Conservation (phyloP, 345 rosid species). For the Erodium maritimum region DNA sequence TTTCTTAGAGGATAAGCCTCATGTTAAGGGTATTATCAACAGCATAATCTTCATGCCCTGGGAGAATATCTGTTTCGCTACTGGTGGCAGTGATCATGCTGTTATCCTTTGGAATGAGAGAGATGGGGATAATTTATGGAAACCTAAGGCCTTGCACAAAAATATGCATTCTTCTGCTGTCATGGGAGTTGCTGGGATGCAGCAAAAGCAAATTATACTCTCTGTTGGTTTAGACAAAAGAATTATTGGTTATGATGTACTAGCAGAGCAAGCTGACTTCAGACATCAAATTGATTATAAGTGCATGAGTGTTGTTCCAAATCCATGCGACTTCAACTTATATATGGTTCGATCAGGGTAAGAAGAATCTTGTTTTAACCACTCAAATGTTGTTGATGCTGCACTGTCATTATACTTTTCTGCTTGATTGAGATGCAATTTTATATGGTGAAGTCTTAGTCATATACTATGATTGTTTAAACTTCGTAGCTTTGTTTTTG, state of each 20-base stretch:
- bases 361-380: constrained; percentile 12
- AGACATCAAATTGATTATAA: constrained; percentile 76
- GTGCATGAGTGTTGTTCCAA: constrained; percentile 91
- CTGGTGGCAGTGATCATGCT: constrained; percentile 89
- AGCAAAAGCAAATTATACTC: constrained; percentile 55
- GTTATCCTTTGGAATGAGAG: constrained; percentile 69
- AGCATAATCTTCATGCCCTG: constrained; percentile 74
- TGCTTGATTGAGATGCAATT: no score
- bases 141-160: constrained; percentile 58
- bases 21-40: constrained; percentile 73
- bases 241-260: constrained; percentile 67
- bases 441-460: no score
- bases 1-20: constrained; percentile 70
- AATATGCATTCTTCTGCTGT: constrained; percentile 84
- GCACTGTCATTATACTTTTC: background rate
- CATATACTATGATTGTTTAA: no score
- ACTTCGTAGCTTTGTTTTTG: no score
- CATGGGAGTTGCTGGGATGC: constrained; percentile 91
- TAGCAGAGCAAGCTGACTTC: constrained; percentile 53
- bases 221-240: constrained; percentile 86
- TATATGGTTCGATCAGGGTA: constrained; percentile 97
- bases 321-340: constrained; percentile 85
- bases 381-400: constrained; percentile 3
- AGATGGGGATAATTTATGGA: constrained; percentile 57
- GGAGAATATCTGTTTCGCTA: constrained; percentile 58